Evolutionary conservation across 1,284 basidiomycete species (phyloP), one percentile per base, ranked within the genome.

Genomic region (Cystobasidium sp.): DNA sequence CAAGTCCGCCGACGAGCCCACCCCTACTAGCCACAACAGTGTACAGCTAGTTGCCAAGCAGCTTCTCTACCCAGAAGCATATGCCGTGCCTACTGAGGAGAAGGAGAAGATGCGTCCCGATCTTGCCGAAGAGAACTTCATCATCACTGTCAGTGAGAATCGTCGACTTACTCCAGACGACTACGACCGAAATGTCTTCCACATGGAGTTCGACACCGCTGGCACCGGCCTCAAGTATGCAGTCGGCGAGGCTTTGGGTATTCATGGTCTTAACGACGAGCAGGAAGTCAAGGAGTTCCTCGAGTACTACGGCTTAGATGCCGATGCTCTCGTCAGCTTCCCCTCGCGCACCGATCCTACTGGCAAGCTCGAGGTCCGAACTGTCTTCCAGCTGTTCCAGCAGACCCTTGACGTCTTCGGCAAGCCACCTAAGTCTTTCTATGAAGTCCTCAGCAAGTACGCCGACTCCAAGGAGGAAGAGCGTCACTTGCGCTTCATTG

Each of bases 151-250:
- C 81, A 88, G 90, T 7, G 95, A 97, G 83, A 98, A 98, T 85
- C 89, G 90, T 67, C 92, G 96, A 44, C 88, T 99, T 68, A 99
- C 96, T 0, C 97, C 97, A 47, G 83, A 88, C 78, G 93, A 96
- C 78, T 99, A 99, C 84, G 93, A 98, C 84, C 92, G 97, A 78
- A 98, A 99, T 83, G 94, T 99, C 74, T 99, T 99, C 87, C 96
- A 99, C 84, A 88, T 99, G 82, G 96, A 98, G 85, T 94, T 99
- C 82, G 89, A 94, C 83, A 94, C 93, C 10, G 85, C 87, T 63
- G 92, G 93, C 55, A 99, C 97, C 18, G 94, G 93, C 9, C 88
- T 99, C 78, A 94, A 91, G 84, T 99, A 99, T 84, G 90, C 88
- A 59, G 93, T 99, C 74, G 96, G 96, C 75, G 96, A 99, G 84